A percentile compares a stretch with the other conserved stretches of the same genome.
These are phyloP conservation scores for Cladosporium halotolerans DNA, from an alignment of 2,329 filamentous ascomycete genomes.

Conservation along the genomic window DNA sequence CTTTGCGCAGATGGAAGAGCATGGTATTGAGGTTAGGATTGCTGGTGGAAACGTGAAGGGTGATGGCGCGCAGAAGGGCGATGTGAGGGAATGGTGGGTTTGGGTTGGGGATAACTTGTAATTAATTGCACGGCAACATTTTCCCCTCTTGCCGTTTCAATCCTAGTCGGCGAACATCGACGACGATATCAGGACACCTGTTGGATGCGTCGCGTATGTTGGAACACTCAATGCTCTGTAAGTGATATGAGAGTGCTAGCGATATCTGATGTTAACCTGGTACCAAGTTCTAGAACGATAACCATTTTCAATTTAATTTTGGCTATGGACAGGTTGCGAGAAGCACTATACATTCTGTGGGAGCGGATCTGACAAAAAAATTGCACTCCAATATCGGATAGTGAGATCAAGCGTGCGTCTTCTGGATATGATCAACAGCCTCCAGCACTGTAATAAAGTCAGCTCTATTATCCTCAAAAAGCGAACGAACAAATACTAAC, in stretches of 20 bases:
- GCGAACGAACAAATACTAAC: conserved; percentile 15
- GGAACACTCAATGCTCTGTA: too few relatives aligned
- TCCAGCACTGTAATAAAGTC: conserved; percentile 20
- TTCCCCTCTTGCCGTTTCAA: too few relatives aligned
- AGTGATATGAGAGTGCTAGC: too few relatives aligned
- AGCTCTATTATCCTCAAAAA: background rate
- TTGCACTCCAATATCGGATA: background rate
- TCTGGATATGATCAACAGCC: conserved; percentile 30
- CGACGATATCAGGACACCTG: too few relatives aligned
- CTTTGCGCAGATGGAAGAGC: conserved; percentile 77
- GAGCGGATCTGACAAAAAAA: background rate
- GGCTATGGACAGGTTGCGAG: too few relatives aligned
- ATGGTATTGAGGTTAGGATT: conserved; percentile 71
- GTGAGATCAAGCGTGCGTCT: conserved; percentile 5
- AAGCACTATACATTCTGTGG: too few relatives aligned
- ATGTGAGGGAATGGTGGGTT: conserved; percentile 77
- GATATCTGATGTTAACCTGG: too few relatives aligned
- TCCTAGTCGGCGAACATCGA: too few relatives aligned
- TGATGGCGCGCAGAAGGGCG: conserved; percentile 60
- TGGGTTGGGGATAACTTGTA: conserved; percentile 61
- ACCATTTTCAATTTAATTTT: too few relatives aligned
- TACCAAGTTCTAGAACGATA: too few relatives aligned
- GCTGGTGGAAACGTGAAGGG: conserved; percentile 64
- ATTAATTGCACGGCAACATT: background rate
- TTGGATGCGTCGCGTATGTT: too few relatives aligned